Evolutionary conservation across 257 asterid genomes (phyloP).

Genomic region (Striga asiatica): DNA sequence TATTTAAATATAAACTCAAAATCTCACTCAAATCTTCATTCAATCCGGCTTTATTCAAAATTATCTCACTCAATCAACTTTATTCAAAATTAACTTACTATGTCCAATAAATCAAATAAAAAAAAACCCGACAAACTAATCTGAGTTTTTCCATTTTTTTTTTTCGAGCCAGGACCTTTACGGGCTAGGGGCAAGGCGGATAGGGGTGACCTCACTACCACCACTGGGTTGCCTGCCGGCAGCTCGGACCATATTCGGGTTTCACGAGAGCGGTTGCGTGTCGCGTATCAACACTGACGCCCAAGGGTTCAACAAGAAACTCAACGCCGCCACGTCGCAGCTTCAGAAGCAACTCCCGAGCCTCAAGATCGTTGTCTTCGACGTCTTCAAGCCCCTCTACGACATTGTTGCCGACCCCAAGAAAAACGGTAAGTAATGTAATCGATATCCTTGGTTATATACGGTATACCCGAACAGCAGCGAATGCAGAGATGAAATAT

Average conservation of each 20-base stretch:
- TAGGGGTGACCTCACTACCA: conserved; percentile 89
- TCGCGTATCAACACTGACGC: conserved; percentile 61
- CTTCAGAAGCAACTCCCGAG: conserved; percentile 57
- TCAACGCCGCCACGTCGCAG: conserved; percentile 54
- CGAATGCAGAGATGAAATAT: no score
- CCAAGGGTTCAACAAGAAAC: conserved; percentile 62
- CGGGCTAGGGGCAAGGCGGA: conserved; percentile 76
- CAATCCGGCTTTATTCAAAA: no score
- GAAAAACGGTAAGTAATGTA: conserved; percentile 39
- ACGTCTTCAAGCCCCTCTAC: conserved; percentile 65
- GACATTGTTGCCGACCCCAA: conserved; percentile 56
- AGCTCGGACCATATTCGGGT: conserved; percentile 72
- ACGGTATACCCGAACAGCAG: no score
- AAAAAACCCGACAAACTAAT: not conserved
- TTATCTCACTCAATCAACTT: no score
- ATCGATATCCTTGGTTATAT: no score
- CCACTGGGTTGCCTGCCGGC: conserved; percentile 90
- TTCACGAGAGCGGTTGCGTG: conserved; percentile 64
- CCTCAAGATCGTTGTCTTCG: conserved; percentile 62
- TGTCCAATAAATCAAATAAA: not conserved
- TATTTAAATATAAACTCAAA: no score
- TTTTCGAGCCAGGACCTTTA: conserved; percentile 37
- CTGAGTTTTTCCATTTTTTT: not conserved
- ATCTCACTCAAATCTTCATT: no score
- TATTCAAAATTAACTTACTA: no score